Evolutionary conservation across 345 rosid genomes (phyloP).

Genomic region (Rhodamnia rubescens): DNA sequence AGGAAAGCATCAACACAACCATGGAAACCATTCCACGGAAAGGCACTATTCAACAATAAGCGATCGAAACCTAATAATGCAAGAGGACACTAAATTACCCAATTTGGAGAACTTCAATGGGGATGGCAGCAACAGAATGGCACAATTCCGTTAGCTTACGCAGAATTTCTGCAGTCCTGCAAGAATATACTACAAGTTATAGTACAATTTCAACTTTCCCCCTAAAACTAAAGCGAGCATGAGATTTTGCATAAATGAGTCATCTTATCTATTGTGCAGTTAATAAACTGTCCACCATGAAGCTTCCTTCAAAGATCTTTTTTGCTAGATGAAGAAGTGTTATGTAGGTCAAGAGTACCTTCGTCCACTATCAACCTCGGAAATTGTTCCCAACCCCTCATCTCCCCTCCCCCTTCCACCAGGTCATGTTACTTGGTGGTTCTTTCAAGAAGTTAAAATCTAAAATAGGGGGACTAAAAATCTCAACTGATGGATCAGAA

Average conservation of each 20-base stretch:
- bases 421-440: neutral
- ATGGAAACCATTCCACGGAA: neutral
- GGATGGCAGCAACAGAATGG: conserved; percentile 35
- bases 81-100: neutral
- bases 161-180: conserved; percentile 60
- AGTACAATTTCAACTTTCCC: neutral
- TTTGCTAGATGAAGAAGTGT: neutral
- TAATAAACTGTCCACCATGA: neutral
- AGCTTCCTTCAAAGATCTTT: neutral
- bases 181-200: neutral
- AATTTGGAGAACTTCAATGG: conserved; percentile 49
- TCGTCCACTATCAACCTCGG: neutral
- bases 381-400: neutral
- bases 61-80: neutral
- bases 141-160: conserved; percentile 44
- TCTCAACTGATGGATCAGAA: neutral
- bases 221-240: neutral
- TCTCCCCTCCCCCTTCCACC: neutral
- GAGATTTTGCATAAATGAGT: neutral
- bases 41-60: neutral
- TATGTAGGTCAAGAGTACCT: neutral
- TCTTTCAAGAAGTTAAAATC: neutral
- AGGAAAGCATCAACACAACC: neutral
- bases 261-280: neutral
- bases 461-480: neutral